These are phyloP conservation scores for Lasiosphaeria ovina DNA, from an alignment of 495 filamentous ascomycete species.

Conservation along the genomic window DNA sequence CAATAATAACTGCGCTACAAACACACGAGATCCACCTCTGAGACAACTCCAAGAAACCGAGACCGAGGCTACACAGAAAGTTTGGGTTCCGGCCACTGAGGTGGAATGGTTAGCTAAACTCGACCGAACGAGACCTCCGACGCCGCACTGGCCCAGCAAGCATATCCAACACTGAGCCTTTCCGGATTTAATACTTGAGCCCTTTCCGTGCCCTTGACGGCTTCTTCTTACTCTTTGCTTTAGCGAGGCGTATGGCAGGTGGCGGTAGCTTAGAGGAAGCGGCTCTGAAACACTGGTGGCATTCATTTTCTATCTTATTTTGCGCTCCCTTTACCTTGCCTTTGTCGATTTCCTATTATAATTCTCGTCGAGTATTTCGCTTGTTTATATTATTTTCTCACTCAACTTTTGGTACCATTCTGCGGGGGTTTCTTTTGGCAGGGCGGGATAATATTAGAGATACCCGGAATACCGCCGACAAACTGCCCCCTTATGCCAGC, in stretches of 20 bases:
- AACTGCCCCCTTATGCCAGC: slow-evolving; percentile 18
- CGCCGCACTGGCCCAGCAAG: neutral
- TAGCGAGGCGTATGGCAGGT: slow-evolving; percentile 17
- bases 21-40: neutral
- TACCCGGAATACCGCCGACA: slow-evolving; percentile 30
- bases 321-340: neutral
- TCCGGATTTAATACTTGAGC: too few relatives aligned
- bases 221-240: slow-evolving; percentile 6
- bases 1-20: slow-evolving; percentile 22
- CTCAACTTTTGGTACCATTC: neutral
- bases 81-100: neutral
- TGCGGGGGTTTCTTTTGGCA: slow-evolving; percentile 9
- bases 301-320: neutral
- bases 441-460: slow-evolving; percentile 32
- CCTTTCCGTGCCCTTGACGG: too few relatives aligned
- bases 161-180: too few relatives aligned
- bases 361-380: neutral
- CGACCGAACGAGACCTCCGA: neutral
- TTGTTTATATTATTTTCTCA: neutral
- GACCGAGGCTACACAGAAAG: neutral
- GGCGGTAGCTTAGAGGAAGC: slow-evolving; percentile 10
- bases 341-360: neutral
- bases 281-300: neutral
- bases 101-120: slow-evolving; percentile 3
- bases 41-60: slow-evolving; percentile 5